phyloP scores from a whole-genome alignment of 352 stramenopile species.

The Pythium phragmiticola region DNA sequence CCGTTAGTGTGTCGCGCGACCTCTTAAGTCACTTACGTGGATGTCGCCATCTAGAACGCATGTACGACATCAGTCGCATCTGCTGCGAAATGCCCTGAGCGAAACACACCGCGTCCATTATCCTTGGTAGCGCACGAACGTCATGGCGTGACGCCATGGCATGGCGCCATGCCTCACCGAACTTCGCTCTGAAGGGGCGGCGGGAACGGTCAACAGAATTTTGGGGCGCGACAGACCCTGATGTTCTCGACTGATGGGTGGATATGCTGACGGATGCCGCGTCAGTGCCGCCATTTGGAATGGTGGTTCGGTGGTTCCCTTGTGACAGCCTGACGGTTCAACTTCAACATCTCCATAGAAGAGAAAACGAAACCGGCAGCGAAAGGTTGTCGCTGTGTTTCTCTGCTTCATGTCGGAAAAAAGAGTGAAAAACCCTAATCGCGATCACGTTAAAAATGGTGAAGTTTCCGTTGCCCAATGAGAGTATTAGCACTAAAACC shows the following conservation, averaged over 20 bases:
- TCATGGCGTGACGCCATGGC: not conserved
- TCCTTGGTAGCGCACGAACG: no score
- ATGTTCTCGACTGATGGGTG: not conserved
- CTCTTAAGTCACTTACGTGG: no score
- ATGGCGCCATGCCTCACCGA: not conserved
- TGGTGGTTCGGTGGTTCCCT: conserved; percentile 3
- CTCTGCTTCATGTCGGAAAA: conserved; percentile 16
- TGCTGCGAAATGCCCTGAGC: no score
- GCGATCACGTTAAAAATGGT: conserved; percentile 25
- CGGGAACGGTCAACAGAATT: no score
- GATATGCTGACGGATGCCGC: conserved; percentile 10
- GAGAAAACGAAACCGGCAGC: conserved; percentile 6
- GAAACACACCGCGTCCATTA: no score
- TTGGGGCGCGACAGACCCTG: no score
- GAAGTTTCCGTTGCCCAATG: conserved; percentile 16
- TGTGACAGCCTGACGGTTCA: not conserved
- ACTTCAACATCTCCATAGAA: conserved; percentile 12
- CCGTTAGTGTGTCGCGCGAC: no score
- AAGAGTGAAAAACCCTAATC: conserved; percentile 19
- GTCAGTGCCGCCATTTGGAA: conserved; percentile 10
- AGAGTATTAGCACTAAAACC: conserved; percentile 2
- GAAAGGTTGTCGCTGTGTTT: conserved; percentile 16
- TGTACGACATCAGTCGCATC: no score
- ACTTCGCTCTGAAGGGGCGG: not conserved
- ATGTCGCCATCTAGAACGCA: no score